These are phyloP conservation scores for Globisporangium nagaii DNA, from an alignment of 352 stramenopile species.

Conservation along the genomic window DNA sequence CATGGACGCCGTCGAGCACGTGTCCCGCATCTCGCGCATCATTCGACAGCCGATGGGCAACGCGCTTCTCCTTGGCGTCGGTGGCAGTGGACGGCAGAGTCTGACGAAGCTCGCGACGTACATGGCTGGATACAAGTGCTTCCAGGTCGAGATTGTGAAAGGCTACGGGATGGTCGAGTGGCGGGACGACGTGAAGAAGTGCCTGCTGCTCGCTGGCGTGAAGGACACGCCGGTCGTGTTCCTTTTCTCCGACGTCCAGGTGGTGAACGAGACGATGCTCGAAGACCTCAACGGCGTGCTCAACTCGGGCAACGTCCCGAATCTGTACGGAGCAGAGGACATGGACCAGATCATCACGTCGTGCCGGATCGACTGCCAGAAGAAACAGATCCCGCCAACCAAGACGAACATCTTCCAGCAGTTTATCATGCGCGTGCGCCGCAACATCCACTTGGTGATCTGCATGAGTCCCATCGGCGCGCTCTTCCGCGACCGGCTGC, in stretches of 20 bases:
- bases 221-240: conserved; percentile 91
- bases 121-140: conserved; percentile 91
- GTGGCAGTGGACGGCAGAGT: conserved; percentile 89
- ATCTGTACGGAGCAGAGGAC: conserved; percentile 90
- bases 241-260: conserved; percentile 93
- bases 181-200: conserved; percentile 92
- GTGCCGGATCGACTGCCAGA: conserved; percentile 90
- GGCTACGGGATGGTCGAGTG: conserved; percentile 91
- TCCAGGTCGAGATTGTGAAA: conserved; percentile 95
- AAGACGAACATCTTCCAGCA: conserved; percentile 95
- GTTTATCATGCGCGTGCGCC: conserved; percentile 89
- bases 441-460: conserved; percentile 90
- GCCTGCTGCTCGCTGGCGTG: conserved; percentile 83
- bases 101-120: conserved; percentile 91
- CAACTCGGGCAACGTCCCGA: conserved; percentile 94
- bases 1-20: conserved; percentile 85
- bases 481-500: conserved; percentile 72
- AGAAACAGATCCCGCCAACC: conserved; percentile 86
- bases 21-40: conserved; percentile 77
- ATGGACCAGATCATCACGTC: conserved; percentile 89
- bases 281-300: conserved; percentile 94
- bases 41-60: conserved; percentile 87
- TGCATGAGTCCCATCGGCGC: conserved; percentile 83
- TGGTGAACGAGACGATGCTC: conserved; percentile 94
- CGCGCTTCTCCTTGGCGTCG: conserved; percentile 88